A percentile compares a stretch with the other conserved stretches of the same genome.
Conservation (phyloP, 73 alveolate species). For the Paramecium caudatum region DNA sequence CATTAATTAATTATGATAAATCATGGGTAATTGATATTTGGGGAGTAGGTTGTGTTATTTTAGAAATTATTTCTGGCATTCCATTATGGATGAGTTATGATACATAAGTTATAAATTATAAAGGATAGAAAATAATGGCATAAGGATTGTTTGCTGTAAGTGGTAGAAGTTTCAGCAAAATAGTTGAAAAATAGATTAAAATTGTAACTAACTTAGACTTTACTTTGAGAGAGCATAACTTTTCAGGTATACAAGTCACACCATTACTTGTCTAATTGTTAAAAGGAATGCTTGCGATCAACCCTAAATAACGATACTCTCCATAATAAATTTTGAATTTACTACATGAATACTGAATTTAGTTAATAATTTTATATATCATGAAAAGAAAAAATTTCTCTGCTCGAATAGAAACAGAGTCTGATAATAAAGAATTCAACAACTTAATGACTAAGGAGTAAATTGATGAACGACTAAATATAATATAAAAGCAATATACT, state of each 20-base stretch:
- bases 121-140: slow-evolving; percentile 65
- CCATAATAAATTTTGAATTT: neutral
- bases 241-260: slow-evolving; percentile 64
- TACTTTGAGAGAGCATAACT: slow-evolving; percentile 59
- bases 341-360: neutral
- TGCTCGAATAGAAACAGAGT: neutral
- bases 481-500: neutral
- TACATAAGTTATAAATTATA: slow-evolving; percentile 63
- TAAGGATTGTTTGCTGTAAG: slow-evolving; percentile 73
- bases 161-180: slow-evolving; percentile 65
- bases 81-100: slow-evolving; percentile 95
- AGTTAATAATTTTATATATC: neutral
- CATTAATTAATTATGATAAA: slow-evolving; percentile 65
- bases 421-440: neutral
- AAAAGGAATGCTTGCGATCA: slow-evolving; percentile 71
- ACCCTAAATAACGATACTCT: slow-evolving; percentile 59
- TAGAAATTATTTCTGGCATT: slow-evolving; percentile 86
- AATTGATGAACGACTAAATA: neutral
- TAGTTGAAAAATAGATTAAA: slow-evolving; percentile 68
- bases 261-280: slow-evolving; percentile 38
- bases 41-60: slow-evolving; percentile 91
- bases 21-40: slow-evolving; percentile 91
- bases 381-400: neutral
- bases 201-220: slow-evolving; percentile 55
- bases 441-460: neutral